Conservation (phyloP, 176 grass and related monocot species). For the Bolboschoenus planiculmis region DNA sequence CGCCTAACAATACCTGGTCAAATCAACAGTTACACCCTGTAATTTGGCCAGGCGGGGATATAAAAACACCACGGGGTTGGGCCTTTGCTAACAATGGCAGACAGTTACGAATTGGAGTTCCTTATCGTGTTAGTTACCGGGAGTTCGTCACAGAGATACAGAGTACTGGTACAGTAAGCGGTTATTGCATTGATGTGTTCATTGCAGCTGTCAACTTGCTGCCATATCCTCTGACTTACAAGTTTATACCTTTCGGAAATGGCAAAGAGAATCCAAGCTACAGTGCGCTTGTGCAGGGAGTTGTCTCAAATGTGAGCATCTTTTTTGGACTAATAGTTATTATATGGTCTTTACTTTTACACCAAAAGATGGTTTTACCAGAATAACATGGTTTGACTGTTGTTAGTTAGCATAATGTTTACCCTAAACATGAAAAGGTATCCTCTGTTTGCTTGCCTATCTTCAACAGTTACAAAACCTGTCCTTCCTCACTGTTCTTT, state of each 20-base stretch:
- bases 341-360: constrained; percentile 4
- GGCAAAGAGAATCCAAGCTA: constrained; percentile 68
- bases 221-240: constrained; percentile 64
- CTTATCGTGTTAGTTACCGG: constrained; percentile 54
- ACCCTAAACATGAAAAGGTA: background rate
- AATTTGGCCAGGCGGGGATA: constrained; percentile 74
- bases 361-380: background rate
- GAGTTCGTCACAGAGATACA: constrained; percentile 44
- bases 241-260: constrained; percentile 49
- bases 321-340: constrained; percentile 18
- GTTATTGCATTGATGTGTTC: constrained; percentile 91
- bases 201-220: constrained; percentile 66
- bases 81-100: constrained; percentile 76
- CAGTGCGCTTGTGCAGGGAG: constrained; percentile 27
- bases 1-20: constrained; percentile 27
- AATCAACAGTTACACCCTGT: constrained; percentile 32
- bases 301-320: constrained; percentile 55
- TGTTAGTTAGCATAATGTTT: background rate
- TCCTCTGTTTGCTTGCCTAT: background rate
- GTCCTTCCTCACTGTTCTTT: background rate
- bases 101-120: constrained; percentile 65
- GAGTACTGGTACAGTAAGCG: constrained; percentile 32
- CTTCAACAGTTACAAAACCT: background rate
- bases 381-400: background rate
- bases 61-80: constrained; percentile 63